Evolutionary conservation across 768 basidiomycete species (phyloP), one percentile per base, ranked within the genome.

Genomic region (Boletus patriciae): DNA sequence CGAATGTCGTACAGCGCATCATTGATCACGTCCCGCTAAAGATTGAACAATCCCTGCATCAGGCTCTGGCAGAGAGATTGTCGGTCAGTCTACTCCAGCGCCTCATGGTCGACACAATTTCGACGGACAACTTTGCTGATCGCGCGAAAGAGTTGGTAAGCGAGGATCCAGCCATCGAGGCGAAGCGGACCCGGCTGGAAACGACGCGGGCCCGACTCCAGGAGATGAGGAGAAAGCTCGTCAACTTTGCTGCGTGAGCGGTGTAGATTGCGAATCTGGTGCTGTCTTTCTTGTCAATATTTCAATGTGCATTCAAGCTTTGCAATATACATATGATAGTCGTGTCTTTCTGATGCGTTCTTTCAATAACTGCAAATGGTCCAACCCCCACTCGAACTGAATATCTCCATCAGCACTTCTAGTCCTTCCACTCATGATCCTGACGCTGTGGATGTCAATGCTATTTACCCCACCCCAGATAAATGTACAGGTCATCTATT

Each of bases 11-110:
- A 27, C 33, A 87, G 85, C 79, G 83, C 11, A 72, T 83, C 60
- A 76, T 83, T 36, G 86, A 87, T 55, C 70, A 77, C 38, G 49
- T 85, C 21, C 83, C 85, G 1, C 64, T 79, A 10, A 73, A 70
- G 42, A 82, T 83, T 36, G 80, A 83, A 55, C 75, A 74, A 21
- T 65, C 71, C 9, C 70, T 84, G 31, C 74, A 81, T 44, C 73
- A 76, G 37, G 65, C 70, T 11, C 69, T 82, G 13, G 74, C 72
- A 0, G 58, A 67, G 0, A 66, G 55, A 19, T 59, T 82, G 40
- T 74, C 76, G 10, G 55, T 65, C 21, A 67, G 62, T 16, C 68
- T 87, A 9, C 57, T 77, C 33, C 57, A 64, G 27, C 63, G 68
- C 37, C 66, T 79, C n/a, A 51, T 78, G 3, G 50, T 3, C 15